Evolutionary conservation across 1,284 basidiomycete species (phyloP), one percentile per base, ranked within the genome.

Genomic region (Sporisorium sorghi): DNA sequence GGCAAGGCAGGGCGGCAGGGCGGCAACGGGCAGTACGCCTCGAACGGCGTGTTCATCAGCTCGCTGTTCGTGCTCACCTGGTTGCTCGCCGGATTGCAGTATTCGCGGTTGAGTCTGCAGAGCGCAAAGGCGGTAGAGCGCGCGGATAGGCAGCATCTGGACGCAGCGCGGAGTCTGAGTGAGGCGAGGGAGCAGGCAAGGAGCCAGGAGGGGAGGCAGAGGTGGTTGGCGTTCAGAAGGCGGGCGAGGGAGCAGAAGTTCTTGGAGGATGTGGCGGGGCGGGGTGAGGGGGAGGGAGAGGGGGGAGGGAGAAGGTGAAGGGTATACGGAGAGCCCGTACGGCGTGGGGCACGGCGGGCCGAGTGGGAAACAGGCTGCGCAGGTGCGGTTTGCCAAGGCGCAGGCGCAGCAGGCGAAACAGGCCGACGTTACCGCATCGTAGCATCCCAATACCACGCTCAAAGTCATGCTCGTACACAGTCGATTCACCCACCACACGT

Each of bases 271-370:
- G 12, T 56, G 24, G 17, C 32, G 19, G 11, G 28, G 1, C 15
- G 35, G 19, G 30, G 0, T 28, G 37, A 17, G n/a, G 10, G 14
- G 19, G 24, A 8, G 12, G 12, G 14, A 8, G n/a, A 0, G 12
- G 50, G 37, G 28, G 23, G 8, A 55, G 8, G 35, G 9, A 15
- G 15, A 37, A 3, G 35, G 17, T 37, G 35, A 14, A 5, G 17
- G 12, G 37, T 15, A 40, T 19, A 19, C 26, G 28, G 50, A 55
- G 3, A 50, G 28, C 23, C 37, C 21, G 8, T 76, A 55, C 26
- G 66, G 63, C 0, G 32, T 77, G 0, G 75, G 75, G 0, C 75
- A 77, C 44, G 71, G 75, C 3, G 75, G 71, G 5, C 75, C 75
- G 11, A 71, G 71, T 26, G 74, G 74, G 0, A 76, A 67, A 26